phyloP scores from a whole-genome alignment of 202 grass and related monocot genomes.

The Eragrostis tef region DNA sequence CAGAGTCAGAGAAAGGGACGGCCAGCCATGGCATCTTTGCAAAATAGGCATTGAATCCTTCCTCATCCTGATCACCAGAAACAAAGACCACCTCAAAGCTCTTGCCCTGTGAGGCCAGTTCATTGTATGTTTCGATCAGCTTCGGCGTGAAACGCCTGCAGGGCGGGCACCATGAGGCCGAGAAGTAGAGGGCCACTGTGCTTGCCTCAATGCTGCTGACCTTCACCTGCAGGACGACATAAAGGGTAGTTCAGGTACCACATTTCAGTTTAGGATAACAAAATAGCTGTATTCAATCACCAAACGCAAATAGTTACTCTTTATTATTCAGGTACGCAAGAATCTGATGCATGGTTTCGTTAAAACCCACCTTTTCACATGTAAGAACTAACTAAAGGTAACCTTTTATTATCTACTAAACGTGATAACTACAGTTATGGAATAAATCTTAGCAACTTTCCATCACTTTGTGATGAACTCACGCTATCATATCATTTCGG shows the following conservation, averaged over 20 bases:
- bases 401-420: slow-evolving; percentile 1
- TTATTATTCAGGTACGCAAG: slow-evolving; percentile 2
- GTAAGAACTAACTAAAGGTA: not conserved
- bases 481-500: not conserved
- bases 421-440: not conserved
- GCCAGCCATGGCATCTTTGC: slow-evolving; percentile 95
- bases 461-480: not conserved
- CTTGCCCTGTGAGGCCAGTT: slow-evolving; percentile 60
- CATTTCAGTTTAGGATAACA: not conserved
- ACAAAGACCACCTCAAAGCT: slow-evolving; percentile 80
- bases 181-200: slow-evolving; percentile 79
- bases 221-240: slow-evolving; percentile 66
- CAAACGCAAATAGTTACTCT: not conserved
- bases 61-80: slow-evolving; percentile 58
- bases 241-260: slow-evolving; percentile 17
- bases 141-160: slow-evolving; percentile 75
- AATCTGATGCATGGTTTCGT: not conserved
- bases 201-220: slow-evolving; percentile 55
- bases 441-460: slow-evolving; percentile 6
- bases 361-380: not conserved
- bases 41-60: slow-evolving; percentile 70
- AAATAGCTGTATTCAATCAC: not conserved
- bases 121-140: slow-evolving; percentile 60
- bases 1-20: slow-evolving; percentile 73
- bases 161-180: slow-evolving; percentile 73